These are phyloP conservation scores for Peribolospora baueri DNA, from an alignment of 768 basidiomycete species.

Conservation along the genomic window DNA sequence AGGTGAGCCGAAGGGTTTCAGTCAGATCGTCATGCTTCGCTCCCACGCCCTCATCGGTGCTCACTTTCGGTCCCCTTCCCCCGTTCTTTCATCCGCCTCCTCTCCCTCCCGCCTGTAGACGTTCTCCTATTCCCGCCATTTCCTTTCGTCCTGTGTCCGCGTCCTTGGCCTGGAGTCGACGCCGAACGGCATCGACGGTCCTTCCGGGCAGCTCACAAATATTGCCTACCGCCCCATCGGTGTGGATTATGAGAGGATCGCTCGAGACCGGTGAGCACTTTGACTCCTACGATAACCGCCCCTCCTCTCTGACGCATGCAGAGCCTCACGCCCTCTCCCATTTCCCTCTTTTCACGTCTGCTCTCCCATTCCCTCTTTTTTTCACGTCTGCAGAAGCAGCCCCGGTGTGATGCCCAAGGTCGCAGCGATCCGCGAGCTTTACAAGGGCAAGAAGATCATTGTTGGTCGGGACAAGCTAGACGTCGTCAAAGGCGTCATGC, in stretches of 20 bases:
- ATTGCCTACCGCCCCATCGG: constrained; percentile 85
- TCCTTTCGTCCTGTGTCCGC: constrained; percentile 80
- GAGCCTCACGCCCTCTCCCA: not conserved
- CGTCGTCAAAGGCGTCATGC: constrained; percentile 90
- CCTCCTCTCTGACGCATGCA: not conserved
- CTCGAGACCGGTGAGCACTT: not conserved
- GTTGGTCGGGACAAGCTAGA: constrained; percentile 93
- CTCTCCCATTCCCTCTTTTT: not conserved
- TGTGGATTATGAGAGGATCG: constrained; percentile 37
- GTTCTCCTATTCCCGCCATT: constrained; percentile 85
- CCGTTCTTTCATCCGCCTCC: not conserved
- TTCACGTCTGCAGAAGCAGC: not conserved
- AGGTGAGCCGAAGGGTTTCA: constrained; percentile 22
- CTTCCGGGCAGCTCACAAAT: constrained; percentile 44
- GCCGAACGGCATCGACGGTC: constrained; percentile 40
- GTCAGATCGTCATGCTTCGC: too few relatives aligned
- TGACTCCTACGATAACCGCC: not conserved
- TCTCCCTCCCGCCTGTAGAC: constrained; percentile 26
- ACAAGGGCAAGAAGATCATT: constrained; percentile 94
- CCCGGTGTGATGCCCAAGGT: constrained; percentile 73
- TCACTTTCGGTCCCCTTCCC: not conserved
- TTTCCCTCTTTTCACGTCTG: not conserved
- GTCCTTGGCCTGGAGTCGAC: constrained; percentile 79
- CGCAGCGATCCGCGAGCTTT: constrained; percentile 53
- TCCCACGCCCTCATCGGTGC: too few relatives aligned